phyloP scores from a whole-genome alignment of 148 eudicot species.

The Rhododendron ovatum region DNA sequence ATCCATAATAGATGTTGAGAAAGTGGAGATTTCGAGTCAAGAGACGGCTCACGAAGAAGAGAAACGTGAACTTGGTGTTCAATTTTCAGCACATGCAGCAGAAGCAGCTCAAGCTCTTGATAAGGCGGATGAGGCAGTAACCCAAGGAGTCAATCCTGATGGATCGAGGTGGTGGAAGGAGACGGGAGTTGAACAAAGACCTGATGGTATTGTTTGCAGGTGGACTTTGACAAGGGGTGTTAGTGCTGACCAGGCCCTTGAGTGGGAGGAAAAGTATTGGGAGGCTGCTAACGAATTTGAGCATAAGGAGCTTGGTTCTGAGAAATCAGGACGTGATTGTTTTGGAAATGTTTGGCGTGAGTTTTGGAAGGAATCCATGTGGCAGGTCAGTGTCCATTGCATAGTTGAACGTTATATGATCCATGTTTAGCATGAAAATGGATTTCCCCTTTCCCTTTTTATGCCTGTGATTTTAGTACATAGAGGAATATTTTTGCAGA shows the following conservation, averaged over 20 bases:
- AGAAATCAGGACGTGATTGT: slow-evolving; percentile 93
- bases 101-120: slow-evolving; percentile 70
- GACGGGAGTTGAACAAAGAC: slow-evolving; percentile 65
- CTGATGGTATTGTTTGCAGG: slow-evolving; percentile 73
- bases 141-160: slow-evolving; percentile 50
- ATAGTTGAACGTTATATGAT: background rate
- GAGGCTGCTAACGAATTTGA: slow-evolving; percentile 85
- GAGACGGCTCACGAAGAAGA: slow-evolving; percentile 37
- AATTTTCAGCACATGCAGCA: slow-evolving; percentile 65
- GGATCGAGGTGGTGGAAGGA: slow-evolving; percentile 94
- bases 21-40: slow-evolving; percentile 27
- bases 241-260: slow-evolving; percentile 63
- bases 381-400: slow-evolving; percentile 47
- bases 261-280: slow-evolving; percentile 97
- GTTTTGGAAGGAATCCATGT: slow-evolving; percentile 87
- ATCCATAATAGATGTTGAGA: slow-evolving; percentile 49
- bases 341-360: slow-evolving; percentile 87
- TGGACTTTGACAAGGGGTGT: slow-evolving; percentile 86
- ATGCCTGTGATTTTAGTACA: background rate
- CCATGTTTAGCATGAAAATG: background rate
- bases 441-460: background rate
- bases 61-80: slow-evolving; percentile 37
- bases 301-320: slow-evolving; percentile 85
- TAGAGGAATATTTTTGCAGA: background rate
- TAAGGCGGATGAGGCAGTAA: slow-evolving; percentile 27